Evolutionary conservation across 768 basidiomycete species (phyloP), one percentile per base, ranked within the genome.

Genomic region (Lactarius deliciosus): DNA sequence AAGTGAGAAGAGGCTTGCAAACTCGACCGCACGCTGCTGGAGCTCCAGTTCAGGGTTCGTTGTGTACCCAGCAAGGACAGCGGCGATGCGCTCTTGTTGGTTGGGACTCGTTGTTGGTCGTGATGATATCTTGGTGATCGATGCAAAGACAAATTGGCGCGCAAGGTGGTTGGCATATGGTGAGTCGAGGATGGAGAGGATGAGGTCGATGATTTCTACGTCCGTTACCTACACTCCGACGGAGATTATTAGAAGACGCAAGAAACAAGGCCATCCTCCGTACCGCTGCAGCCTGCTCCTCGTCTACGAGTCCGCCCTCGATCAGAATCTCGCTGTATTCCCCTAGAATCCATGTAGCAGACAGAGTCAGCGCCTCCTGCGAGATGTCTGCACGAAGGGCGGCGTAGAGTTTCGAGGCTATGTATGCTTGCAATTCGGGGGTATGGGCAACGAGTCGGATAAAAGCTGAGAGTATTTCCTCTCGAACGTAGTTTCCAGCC

Each of bases 401-500:
- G 4, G 87, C 82, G 75, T 93, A 98, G 11, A 99, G 79, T 73
- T 92, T 92, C 61, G 94, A 96, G 6, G 94, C 87, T 1, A 95
- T 97, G 76, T 99, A 98, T 3, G 88, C 88, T 77, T 99, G 97
- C 25, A 99, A 81, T 75, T 99, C 97, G 0, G 96, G 95, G 0
- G 97, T 98, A 76, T 99, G 94, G 32, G 92, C 92, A 0, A 98
- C 95, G 34, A 99, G 85, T 30, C 97, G 90, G 70, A 99, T 93
- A 77, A 99, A 99, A 2, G 91, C 87, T 0, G 96, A 93, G 22
- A 98, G 77, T 54, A 98, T 92, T 75, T 99, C 97, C 77, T 98
- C 97, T 68, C 94, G 85, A 25, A 99, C 96, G 72, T 92, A 98
- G 78, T 99, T 98, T 45, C 97, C 97, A 22, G 97, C 96, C 96